phyloP scores from a whole-genome alignment of 2,329 filamentous ascomycete species.

The Dactylellina haptotyla region DNA sequence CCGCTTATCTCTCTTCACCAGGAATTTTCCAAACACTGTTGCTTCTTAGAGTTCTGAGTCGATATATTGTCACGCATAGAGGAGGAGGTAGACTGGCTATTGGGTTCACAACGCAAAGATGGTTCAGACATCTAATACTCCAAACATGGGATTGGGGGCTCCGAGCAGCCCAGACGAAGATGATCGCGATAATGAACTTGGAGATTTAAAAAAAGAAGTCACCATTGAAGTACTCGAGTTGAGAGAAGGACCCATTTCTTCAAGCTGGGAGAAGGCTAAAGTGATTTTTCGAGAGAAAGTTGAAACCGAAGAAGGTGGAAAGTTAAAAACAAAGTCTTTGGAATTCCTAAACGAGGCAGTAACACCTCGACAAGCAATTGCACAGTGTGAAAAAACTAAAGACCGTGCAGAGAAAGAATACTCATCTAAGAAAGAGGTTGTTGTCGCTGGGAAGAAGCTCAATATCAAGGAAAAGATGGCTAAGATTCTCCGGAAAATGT shows the following conservation, averaged over 20 bases:
- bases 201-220: background rate
- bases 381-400: slow-evolving; percentile 16
- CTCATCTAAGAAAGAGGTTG: slow-evolving; percentile 17
- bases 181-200: background rate
- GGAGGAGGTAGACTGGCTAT: too few relatives aligned
- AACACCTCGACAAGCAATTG: slow-evolving; percentile 17
- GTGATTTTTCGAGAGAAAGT: slow-evolving; percentile 10
- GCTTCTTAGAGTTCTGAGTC: too few relatives aligned
- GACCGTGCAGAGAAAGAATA: slow-evolving; percentile 14
- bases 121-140: background rate
- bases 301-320: slow-evolving; percentile 8
- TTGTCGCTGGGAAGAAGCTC: background rate
- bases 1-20: too few relatives aligned
- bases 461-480: slow-evolving; percentile 16
- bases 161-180: background rate
- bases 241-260: background rate
- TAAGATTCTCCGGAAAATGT: slow-evolving; percentile 43
- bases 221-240: slow-evolving; percentile 2
- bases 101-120: background rate
- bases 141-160: background rate
- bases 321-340: background rate
- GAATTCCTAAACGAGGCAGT: slow-evolving; percentile 18
- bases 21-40: too few relatives aligned
- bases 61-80: too few relatives aligned
- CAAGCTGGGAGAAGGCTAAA: slow-evolving; percentile 5